Conservation (phyloP, 352 stramenopile species). For the Elongisporangium undulatum region DNA sequence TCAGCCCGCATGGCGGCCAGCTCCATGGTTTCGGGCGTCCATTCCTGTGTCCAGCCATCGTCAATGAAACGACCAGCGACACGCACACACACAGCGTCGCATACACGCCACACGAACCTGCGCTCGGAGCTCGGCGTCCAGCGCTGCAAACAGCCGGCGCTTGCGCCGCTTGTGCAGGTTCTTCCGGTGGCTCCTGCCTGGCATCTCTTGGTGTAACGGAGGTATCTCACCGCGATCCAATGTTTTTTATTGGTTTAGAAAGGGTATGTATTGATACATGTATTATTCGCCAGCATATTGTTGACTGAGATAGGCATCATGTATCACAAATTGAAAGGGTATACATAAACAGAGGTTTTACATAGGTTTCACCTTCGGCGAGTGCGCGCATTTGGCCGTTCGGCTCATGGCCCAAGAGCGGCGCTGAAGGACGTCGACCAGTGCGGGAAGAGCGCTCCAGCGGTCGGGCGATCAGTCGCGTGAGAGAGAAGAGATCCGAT, state of each 20-base stretch:
- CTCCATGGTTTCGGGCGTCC: slow-evolving; percentile 42
- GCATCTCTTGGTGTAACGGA: background rate
- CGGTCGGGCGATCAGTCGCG: background rate
- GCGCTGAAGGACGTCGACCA: background rate
- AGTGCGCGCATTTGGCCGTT: background rate
- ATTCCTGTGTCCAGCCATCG: slow-evolving; percentile 18
- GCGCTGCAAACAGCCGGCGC: slow-evolving; percentile 52
- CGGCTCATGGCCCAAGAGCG: background rate
- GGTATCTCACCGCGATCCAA: background rate
- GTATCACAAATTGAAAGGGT: background rate
- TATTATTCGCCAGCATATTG: too few species aligned
- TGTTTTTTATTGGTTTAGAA: background rate
- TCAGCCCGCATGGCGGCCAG: slow-evolving; percentile 51
- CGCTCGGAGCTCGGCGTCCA: slow-evolving; percentile 43
- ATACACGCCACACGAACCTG: slow-evolving; percentile 19
- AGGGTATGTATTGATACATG: background rate
- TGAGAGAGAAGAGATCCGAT: background rate
- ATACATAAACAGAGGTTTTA: background rate
- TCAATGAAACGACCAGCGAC: background rate
- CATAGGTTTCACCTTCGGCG: background rate
- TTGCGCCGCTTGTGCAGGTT: slow-evolving; percentile 75
- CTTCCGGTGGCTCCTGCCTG: slow-evolving; percentile 53
- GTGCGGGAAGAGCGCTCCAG: background rate
- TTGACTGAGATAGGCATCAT: too few species aligned
- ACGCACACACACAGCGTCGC: background rate